A percentile compares a stretch with the other conserved stretches of the same genome.
phyloP scores from a whole-genome alignment of 495 filamentous ascomycete genomes.

The Aspergillus asperescens region DNA sequence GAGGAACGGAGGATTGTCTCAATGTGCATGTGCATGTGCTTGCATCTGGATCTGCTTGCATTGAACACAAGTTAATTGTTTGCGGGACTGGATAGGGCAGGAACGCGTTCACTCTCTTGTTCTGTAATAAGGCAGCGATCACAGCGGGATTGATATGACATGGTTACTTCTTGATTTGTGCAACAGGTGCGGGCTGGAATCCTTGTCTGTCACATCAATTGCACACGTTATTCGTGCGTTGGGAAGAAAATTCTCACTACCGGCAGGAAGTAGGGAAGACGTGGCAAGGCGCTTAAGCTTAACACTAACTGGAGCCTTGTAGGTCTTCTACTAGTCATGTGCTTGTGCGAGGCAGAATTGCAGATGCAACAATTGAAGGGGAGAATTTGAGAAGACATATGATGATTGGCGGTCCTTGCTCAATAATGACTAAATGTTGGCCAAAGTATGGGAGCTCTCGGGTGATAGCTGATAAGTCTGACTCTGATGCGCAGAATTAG shows the following conservation, averaged over 20 bases:
- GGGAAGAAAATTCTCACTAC: background rate
- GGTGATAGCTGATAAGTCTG: no score
- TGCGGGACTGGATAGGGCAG: background rate
- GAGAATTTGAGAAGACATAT: no score
- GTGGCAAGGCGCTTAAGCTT: conserved; percentile 9
- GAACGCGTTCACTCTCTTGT: background rate
- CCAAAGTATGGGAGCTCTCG: no score
- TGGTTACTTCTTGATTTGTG: background rate
- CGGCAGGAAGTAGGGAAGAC: background rate
- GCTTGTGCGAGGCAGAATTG: no score
- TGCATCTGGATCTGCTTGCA: background rate
- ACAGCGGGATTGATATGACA: background rate
- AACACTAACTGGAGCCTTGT: background rate
- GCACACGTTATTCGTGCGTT: background rate
- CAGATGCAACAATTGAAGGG: no score
- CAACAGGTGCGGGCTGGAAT: background rate
- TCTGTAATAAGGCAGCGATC: background rate
- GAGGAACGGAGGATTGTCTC: background rate
- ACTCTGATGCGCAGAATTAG: no score
- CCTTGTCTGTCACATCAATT: background rate
- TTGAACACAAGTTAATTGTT: background rate
- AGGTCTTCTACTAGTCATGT: no score
- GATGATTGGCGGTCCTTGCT: no score
- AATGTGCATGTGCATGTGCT: background rate
- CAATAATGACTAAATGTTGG: no score